Percentiles rank a stretch among this genome's conserved stretches.
These are phyloP conservation scores for Pyricularia grisea DNA, from an alignment of 2,329 filamentous ascomycete species.

Conservation along the genomic window DNA sequence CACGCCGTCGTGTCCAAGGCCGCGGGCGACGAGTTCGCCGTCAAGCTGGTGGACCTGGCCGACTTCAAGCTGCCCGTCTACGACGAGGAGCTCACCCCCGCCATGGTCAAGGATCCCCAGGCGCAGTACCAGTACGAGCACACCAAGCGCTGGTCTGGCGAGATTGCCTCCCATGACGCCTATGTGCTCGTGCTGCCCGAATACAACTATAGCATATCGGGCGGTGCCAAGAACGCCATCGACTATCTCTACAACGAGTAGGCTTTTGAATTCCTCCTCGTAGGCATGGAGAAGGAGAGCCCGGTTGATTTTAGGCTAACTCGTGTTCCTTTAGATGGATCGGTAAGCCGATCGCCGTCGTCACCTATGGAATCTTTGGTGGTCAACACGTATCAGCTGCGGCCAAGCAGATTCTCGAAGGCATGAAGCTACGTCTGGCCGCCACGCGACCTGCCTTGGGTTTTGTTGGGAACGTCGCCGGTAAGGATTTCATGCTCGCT, in stretches of 20 bases:
- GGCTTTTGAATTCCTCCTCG: background rate
- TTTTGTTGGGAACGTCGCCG: constrained; percentile 2
- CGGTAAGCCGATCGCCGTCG: constrained; percentile 41
- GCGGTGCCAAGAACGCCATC: constrained; percentile 50
- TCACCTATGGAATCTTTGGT: constrained; percentile 42
- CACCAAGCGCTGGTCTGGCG: constrained; percentile 32
- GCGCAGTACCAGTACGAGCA: constrained; percentile 28
- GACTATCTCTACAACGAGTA: constrained; percentile 48
- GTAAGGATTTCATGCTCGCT: background rate
- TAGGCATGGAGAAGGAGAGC: background rate
- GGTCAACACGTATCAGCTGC: constrained; percentile 22
- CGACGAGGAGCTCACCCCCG: constrained; percentile 30
- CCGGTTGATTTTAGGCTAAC: background rate
- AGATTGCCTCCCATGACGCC: constrained; percentile 32
- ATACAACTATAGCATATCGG: constrained; percentile 48
- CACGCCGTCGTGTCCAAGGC: constrained; percentile 9
- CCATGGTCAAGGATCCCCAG: constrained; percentile 20
- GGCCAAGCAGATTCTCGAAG: constrained; percentile 12
- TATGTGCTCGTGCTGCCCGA: constrained; percentile 42
- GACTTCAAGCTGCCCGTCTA: constrained; percentile 32
- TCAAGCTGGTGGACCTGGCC: constrained; percentile 21
- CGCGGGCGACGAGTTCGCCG: background rate
- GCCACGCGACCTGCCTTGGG: constrained; percentile 5
- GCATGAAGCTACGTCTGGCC: constrained; percentile 11
- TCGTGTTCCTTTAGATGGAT: constrained; percentile 27